Percentiles rank a stretch among this genome's conserved stretches.
phyloP scores from a whole-genome alignment of 2,329 filamentous ascomycete genomes.

The Claviceps lovelessii region DNA sequence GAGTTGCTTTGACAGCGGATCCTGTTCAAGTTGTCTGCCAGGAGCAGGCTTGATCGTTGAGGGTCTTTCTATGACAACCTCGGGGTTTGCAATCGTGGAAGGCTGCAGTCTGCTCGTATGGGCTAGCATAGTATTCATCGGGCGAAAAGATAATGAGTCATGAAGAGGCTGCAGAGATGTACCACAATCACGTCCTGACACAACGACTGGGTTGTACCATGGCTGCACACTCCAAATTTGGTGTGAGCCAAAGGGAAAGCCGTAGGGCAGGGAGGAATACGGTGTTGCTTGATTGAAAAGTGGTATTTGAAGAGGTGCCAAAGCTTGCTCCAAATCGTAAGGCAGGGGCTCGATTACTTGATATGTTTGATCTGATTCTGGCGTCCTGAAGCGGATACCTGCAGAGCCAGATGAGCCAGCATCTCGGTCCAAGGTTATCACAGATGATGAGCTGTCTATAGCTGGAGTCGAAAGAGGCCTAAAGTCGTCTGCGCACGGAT shows the following conservation, averaged over 20 bases:
- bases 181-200: slow-evolving; percentile 3
- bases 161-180: slow-evolving; percentile 1
- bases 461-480: slow-evolving; percentile 1
- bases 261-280: neutral
- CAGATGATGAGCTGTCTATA: neutral
- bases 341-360: neutral
- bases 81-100: neutral
- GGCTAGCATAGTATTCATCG: neutral
- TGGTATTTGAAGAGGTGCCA: neutral
- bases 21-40: neutral
- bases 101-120: neutral
- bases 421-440: neutral
- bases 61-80: neutral
- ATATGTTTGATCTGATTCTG: neutral
- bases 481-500: slow-evolving; percentile 5
- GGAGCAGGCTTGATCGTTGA: neutral
- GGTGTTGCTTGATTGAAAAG: neutral
- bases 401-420: neutral
- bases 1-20: neutral
- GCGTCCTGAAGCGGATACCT: neutral
- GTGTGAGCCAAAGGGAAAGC: neutral
- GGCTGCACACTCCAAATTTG: slow-evolving; percentile 2
- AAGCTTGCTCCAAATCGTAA: neutral
- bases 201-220: slow-evolving; percentile 2
- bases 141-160: neutral